phyloP scores from a whole-genome alignment of 805 yeast genomes.

The Priceomyces haplophilus region DNA sequence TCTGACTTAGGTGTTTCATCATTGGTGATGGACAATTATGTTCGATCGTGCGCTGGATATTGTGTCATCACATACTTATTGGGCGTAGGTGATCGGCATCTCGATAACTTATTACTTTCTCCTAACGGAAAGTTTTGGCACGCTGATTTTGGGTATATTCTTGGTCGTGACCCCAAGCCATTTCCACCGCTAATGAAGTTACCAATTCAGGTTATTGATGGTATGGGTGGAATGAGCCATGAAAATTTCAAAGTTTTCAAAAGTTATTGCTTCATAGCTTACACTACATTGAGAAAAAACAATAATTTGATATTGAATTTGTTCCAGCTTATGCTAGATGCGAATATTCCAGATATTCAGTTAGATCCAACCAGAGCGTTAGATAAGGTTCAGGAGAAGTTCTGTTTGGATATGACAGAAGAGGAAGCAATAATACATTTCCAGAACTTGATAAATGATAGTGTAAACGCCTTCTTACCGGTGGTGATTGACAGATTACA shows the following conservation, averaged over 20 bases:
- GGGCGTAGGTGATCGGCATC: conserved; percentile 97
- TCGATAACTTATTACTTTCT: conserved; percentile 80
- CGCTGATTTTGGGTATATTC: conserved; percentile 94
- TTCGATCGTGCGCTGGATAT: conserved; percentile 94
- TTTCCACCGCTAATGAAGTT: conserved; percentile 98
- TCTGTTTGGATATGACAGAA: conserved; percentile 88
- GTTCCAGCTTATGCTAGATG: conserved; percentile 90
- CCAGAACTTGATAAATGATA: conserved; percentile 89
- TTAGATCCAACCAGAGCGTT: conserved; percentile 84
- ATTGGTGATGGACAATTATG: conserved; percentile 87
- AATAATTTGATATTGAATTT: conserved; percentile 86
- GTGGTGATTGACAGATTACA: conserved; percentile 94
- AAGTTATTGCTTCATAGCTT: conserved; percentile 91
- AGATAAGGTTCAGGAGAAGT: conserved; percentile 89
- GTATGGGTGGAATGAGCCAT: conserved; percentile 92
- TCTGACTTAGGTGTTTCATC: conserved; percentile 49
- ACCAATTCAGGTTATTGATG: conserved; percentile 95
- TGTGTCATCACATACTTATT: conserved; percentile 91
- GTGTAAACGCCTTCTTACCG: conserved; percentile 90
- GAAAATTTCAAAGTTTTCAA: conserved; percentile 83
- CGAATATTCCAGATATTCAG: conserved; percentile 86
- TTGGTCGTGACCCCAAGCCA: conserved; percentile 97
- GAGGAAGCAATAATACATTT: conserved; percentile 95
- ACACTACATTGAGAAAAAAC: conserved; percentile 83
- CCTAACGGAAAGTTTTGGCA: conserved; percentile 89